Base-by-base conservation (phyloP, 1,284 basidiomycete genomes). In the Microbotryum saponariae region DNA sequence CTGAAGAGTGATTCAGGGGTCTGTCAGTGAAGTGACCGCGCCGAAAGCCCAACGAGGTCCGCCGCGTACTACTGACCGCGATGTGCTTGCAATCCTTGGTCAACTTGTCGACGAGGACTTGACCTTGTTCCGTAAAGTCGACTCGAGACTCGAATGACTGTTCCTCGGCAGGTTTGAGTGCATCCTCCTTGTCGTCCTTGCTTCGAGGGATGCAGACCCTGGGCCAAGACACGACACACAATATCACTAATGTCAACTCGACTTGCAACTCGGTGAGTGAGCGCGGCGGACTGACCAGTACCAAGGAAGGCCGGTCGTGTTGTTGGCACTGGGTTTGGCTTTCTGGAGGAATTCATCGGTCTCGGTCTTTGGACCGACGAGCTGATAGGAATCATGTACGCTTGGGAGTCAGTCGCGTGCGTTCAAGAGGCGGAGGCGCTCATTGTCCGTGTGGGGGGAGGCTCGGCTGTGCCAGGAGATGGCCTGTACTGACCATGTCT, bases 51-150 rank as follows among this genome's bases (percentile, higher is more conserved):
- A 21, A 1, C 16, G 12, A 4, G 20, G 25, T 9, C 31, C 31
- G 8, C 31, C 1, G 27, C 6, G 25, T 10, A 9, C 8, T 29
- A 27, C 60, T 31, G 18, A 59, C 61, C 46, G 66, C 62, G 64
- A 70, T 60, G 33, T 52, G 49, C 20, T 20, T 18, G 50, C 62
- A 64, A 37, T 51, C 46, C 18, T 51, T 47, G 29, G 49, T 49
- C 9, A 69, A 21, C 8, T 27, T 18, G 14, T 59, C 59, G 10
- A 60, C 59, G 16, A 69, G 48, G 14, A 27, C 21, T 45, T 10
- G 6, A 1, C 60, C 65, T 10, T 62, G 60, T 18, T 7, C 4
- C 29, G 46, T 51, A 6, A 64, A 58, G 4, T n/a, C 25, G 16
- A 12, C n/a, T 21, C 48, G 6, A 9, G 6, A 8, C 3, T 52